These are phyloP conservation scores for Trametes sp. DNA, from an alignment of 1,284 basidiomycete genomes.

Conservation along the genomic window DNA sequence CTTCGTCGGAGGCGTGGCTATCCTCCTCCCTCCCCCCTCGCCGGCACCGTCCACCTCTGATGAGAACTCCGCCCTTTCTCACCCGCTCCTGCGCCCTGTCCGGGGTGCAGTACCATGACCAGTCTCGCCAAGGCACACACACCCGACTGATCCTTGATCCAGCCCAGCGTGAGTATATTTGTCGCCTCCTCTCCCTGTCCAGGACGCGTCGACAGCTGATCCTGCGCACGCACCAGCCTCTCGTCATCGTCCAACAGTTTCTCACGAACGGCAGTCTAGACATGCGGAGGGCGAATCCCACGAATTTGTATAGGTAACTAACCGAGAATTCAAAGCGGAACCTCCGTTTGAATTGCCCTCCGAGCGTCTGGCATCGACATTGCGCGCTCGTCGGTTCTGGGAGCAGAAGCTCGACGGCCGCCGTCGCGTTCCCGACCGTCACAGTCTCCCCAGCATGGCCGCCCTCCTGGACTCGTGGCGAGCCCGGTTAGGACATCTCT, in stretches of 20 bases:
- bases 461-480: conserved; percentile 18
- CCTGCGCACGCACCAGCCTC: conserved; percentile 3
- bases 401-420: conserved; percentile 27
- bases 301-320: conserved; percentile 16
- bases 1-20: conserved; percentile 28
- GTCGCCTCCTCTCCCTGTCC: not conserved
- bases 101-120: conserved; percentile 9
- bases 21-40: conserved; percentile 18
- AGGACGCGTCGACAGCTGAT: not conserved
- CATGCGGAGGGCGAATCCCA: conserved; percentile 10
- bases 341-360: conserved; percentile 18
- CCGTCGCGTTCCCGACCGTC: conserved; percentile 29
- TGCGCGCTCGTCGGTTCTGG: conserved; percentile 23
- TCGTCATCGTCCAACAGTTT: not conserved
- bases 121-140: conserved; percentile 18
- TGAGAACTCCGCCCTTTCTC: conserved; percentile 15
- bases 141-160: conserved; percentile 10
- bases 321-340: conserved; percentile 24
- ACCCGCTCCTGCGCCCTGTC: conserved; percentile 6
- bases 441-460: conserved; percentile 14
- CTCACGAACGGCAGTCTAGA: conserved; percentile 16
- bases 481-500: conserved; percentile 23
- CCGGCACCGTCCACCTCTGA: conserved; percentile 20
- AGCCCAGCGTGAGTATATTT: conserved; percentile 8
- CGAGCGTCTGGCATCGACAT: conserved; percentile 23